Conservation (phyloP, 176 grass and related monocot genomes). For the Rhynchospora pubera region DNA sequence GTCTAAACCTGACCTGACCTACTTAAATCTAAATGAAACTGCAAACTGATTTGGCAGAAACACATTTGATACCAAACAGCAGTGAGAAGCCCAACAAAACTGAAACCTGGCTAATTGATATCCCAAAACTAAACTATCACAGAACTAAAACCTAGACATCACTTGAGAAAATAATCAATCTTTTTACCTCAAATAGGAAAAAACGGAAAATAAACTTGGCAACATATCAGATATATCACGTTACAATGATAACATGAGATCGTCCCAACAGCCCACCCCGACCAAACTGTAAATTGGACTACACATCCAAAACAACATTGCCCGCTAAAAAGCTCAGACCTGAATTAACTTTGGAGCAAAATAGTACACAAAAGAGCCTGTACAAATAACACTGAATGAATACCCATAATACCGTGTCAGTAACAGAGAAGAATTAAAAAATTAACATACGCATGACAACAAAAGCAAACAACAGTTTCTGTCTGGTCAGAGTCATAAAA, state of each 20-base stretch:
- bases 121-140: background rate
- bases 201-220: background rate
- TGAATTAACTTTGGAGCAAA: background rate
- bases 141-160: background rate
- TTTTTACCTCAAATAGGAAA: background rate
- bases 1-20: background rate
- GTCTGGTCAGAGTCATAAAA: slow-evolving; percentile 30
- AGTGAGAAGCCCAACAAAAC: background rate
- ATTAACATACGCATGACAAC: slow-evolving; percentile 32
- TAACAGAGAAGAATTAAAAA: slow-evolving; percentile 15
- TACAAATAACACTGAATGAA: background rate
- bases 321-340: background rate
- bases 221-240: background rate
- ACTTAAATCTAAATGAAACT: background rate
- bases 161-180: background rate
- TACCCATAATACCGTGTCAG: slow-evolving; percentile 13
- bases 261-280: no score
- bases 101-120: background rate
- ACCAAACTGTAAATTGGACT: no score
- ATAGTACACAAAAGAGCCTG: background rate
- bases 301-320: background rate
- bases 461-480: slow-evolving; percentile 42
- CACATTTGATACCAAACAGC: background rate
- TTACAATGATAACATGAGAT: background rate
- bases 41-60: background rate